These are phyloP conservation scores for Macrocybe gigantea DNA, from an alignment of 768 basidiomycete genomes.

Conservation along the genomic window DNA sequence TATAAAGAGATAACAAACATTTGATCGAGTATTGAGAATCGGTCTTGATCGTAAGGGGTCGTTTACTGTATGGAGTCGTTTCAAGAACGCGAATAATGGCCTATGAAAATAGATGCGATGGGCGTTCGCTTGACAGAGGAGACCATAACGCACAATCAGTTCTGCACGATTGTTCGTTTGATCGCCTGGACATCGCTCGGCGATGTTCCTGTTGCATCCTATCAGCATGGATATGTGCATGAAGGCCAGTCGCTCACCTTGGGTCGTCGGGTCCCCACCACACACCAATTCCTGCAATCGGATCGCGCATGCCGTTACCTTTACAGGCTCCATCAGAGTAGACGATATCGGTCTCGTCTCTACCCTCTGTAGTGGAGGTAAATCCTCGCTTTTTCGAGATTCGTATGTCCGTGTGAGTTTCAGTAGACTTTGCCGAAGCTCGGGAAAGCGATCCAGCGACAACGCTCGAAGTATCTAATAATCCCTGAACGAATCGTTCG, in stretches of 20 bases:
- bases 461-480: no score
- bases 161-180: conserved; percentile 91
- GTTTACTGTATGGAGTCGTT: conserved; percentile 49
- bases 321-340: conserved; percentile 88
- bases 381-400: conserved; percentile 29
- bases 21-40: conserved; percentile 83
- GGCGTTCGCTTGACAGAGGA: not conserved
- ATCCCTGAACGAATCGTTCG: conserved; percentile 32
- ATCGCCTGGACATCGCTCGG: conserved; percentile 75
- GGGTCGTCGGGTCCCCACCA: conserved; percentile 77
- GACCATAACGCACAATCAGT: conserved; percentile 53
- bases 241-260: conserved; percentile 32
- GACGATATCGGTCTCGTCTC: conserved; percentile 43
- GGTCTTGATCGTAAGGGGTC: conserved; percentile 67
- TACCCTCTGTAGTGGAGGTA: conserved; percentile 21
- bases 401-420: conserved; percentile 3
- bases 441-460: not conserved
- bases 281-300: conserved; percentile 80
- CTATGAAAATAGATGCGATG: conserved; percentile 30
- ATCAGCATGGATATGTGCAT: not conserved
- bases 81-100: conserved; percentile 83
- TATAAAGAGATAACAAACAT: conserved; percentile 38
- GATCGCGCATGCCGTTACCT: conserved; percentile 65
- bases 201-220: conserved; percentile 53
- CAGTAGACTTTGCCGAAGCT: not conserved